These are phyloP conservation scores for Clathrospora elynae DNA, from an alignment of 2,329 filamentous ascomycete genomes.

Conservation along the genomic window DNA sequence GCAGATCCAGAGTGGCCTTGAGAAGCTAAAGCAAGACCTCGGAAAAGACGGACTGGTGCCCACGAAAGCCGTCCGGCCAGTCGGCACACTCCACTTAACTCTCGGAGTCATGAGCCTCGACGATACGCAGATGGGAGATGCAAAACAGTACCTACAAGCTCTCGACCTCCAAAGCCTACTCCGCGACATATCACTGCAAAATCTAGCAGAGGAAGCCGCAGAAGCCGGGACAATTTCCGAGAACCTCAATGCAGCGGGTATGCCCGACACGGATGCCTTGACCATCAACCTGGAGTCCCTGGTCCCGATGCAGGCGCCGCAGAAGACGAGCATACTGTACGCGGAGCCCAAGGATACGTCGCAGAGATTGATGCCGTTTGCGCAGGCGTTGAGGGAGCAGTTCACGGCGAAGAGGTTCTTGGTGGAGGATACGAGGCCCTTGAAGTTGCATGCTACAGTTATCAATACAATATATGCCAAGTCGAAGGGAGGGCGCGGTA, in stretches of 20 bases:
- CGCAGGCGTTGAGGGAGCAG: constrained; percentile 57
- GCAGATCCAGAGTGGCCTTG: constrained; percentile 68
- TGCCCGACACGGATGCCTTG: constrained; percentile 34
- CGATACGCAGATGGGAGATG: constrained; percentile 55
- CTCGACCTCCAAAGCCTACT: constrained; percentile 51
- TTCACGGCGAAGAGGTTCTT: constrained; percentile 66
- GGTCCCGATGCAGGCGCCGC: constrained; percentile 64
- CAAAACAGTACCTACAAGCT: constrained; percentile 47
- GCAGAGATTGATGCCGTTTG: constrained; percentile 62
- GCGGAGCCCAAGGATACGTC: constrained; percentile 62
- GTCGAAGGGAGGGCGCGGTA: constrained; percentile 41
- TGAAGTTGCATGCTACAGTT: constrained; percentile 83
- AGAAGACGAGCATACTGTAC: constrained; percentile 68
- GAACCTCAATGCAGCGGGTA: constrained; percentile 33
- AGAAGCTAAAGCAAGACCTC: constrained; percentile 63
- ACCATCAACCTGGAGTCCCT: constrained; percentile 56
- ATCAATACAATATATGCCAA: constrained; percentile 82
- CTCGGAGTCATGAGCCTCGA: constrained; percentile 82
- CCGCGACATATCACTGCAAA: constrained; percentile 19
- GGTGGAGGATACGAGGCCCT: constrained; percentile 61
- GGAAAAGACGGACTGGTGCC: constrained; percentile 56
- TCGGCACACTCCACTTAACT: constrained; percentile 83
- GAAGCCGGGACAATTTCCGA: constrained; percentile 36
- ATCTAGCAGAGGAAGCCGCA: constrained; percentile 21
- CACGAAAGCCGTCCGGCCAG: constrained; percentile 70